Percentiles rank a stretch among this genome's conserved stretches.
Conservation (phyloP, 2,329 filamentous ascomycete genomes). For the Diaporthe citrichinensis region DNA sequence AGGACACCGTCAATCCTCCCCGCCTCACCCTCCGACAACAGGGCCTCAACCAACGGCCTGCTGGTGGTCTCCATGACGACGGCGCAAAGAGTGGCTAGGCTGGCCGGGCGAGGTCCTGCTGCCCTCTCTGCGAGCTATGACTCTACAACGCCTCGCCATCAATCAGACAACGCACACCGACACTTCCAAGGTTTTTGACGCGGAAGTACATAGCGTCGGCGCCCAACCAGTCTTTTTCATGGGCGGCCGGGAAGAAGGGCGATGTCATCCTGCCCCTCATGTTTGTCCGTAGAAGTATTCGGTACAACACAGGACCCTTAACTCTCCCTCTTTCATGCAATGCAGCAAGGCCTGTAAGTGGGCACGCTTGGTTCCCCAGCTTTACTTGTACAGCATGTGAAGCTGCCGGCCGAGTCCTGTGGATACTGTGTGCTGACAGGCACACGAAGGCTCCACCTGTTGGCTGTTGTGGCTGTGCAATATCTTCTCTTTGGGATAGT, state of each 20-base stretch:
- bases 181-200: conserved; percentile 16
- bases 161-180: conserved; percentile 30
- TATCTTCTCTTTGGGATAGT: neutral
- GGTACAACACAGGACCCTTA: neutral
- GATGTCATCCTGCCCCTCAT: conserved; percentile 34
- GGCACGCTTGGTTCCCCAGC: neutral
- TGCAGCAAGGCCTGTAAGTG: conserved; percentile 34
- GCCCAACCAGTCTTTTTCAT: neutral
- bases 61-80: conserved; percentile 32
- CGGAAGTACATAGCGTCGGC: neutral
- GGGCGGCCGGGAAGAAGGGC: neutral
- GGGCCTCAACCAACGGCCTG: neutral
- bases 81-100: neutral
- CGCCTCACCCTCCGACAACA: neutral
- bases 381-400: conserved; percentile 11
- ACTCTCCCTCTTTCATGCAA: conserved; percentile 26
- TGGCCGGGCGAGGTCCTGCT: neutral
- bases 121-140: conserved; percentile 5
- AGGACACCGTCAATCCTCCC: conserved; percentile 21
- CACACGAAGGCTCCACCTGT: neutral
- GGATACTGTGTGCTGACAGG: conserved; percentile 3
- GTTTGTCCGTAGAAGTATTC: conserved; percentile 14
- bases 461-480: conserved; percentile 17
- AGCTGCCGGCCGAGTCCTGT: neutral
- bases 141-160: conserved; percentile 2